Evolutionary conservation across 1,139 yeast genomes (phyloP), one percentile per base, ranked within the genome.

Genomic region (Martiniozyma asiatica): DNA sequence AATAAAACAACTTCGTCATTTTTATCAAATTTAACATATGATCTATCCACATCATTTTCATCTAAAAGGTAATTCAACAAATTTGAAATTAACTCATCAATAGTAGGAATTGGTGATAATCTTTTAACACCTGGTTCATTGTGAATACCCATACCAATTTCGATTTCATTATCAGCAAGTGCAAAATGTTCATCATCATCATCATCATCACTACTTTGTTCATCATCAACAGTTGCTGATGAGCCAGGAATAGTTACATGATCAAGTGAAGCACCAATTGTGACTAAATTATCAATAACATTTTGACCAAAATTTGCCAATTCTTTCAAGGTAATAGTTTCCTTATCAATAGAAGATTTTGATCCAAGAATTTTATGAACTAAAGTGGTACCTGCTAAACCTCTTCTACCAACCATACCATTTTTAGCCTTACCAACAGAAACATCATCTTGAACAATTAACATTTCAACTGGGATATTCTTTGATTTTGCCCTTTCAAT

Each of bases 71-170:
- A 58, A 39, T 67, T 68, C 50, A 79, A 58, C 49, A 68, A 52
- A n/a, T 61, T 59, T 24, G 61, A 59, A 32, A 75, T 55, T 33
- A 82, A 56, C 2, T 63, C 65, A 24, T 68, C 73, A 30, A 79
- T 67, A 2, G 66, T 49, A 15, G 94, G 93, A 42, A 85, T 71
- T 25, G 92, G 89, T 13, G 70, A 64, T 27, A 79, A 54, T 42
- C 77, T 70, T 40, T 70, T 63, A 32, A 73, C 72, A 35, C 96
- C 96, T 0, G 95, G 92, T 51, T 87, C 97, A 48, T 87, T 87
- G 55, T 87, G 97, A 39, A 87, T 87, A 29, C 97, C 97, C 73
- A 87, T 77, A 17, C 97, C 97, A 39, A 87, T 64, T 54, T 87
- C 97, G 44, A 79, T 77, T 51, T 82, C 85, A 34, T 69, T 57